Evolutionary conservation across 345 rosid species (phyloP).

Genomic region (Excoecaria agallocha): DNA sequence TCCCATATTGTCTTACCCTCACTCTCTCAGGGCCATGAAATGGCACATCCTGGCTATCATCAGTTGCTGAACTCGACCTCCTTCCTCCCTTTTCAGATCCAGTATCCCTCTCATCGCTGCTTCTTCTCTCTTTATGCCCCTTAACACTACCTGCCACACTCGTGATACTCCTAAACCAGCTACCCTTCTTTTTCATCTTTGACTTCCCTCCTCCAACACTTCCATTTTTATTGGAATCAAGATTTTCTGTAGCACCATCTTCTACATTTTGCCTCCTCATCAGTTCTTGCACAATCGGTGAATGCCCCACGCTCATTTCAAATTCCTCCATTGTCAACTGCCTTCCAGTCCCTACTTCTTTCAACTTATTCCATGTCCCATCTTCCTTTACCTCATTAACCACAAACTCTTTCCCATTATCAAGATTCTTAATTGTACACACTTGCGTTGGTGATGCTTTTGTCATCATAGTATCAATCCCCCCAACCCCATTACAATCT

Average conservation of each 20-base stretch:
- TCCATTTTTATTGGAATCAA: conserved; percentile 40
- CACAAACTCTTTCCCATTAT: conserved; percentile 83
- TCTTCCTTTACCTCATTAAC: conserved; percentile 84
- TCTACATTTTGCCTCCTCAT: conserved; percentile 96
- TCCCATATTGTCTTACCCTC: conserved; percentile 84
- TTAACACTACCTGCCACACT: conserved; percentile 65
- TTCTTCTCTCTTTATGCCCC: conserved; percentile 70
- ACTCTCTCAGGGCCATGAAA: conserved; percentile 91
- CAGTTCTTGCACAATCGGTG: conserved; percentile 90
- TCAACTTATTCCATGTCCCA: conserved; percentile 73
- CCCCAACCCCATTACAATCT: conserved; percentile 28
- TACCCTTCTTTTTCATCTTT: conserved; percentile 68
- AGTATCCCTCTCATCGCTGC: conserved; percentile 88
- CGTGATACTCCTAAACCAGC: conserved; percentile 80
- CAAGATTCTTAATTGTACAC: conserved; percentile 81
- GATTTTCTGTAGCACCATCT: conserved; percentile 50
- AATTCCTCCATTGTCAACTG: conserved; percentile 97
- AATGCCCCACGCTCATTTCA: conserved; percentile 82
- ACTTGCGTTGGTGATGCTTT: conserved; percentile 21
- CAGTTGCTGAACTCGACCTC: conserved; percentile 95
- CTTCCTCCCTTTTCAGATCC: conserved; percentile 89
- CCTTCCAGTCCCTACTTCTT: conserved; percentile 86
- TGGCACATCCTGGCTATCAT: conserved; percentile 85
- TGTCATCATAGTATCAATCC: conserved; percentile 17
- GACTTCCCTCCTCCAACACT: conserved; percentile 30